Conservation (phyloP, 192 early-diverging fungal genomes). For the Martensiomyces pterosporus region DNA sequence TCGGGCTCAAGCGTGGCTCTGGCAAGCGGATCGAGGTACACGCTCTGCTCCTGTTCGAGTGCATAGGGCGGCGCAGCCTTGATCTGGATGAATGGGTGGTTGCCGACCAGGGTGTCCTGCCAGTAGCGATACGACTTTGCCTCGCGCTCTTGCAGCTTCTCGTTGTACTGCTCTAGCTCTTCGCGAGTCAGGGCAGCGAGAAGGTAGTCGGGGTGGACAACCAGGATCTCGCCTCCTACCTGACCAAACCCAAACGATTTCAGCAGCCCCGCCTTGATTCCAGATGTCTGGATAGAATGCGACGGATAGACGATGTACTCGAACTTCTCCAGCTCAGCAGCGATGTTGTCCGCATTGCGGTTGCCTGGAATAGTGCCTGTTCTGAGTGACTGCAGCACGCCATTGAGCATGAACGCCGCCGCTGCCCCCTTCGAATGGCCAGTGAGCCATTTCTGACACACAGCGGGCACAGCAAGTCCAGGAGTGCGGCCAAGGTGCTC, state of each 20-base stretch:
- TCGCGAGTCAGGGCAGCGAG: conserved; percentile 65
- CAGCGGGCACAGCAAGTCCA: conserved; percentile 73
- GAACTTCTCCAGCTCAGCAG: conserved; percentile 63
- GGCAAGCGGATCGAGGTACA: conserved; percentile 82
- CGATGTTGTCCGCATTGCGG: conserved; percentile 61
- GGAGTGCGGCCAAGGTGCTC: conserved; percentile 79
- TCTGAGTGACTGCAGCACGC: conserved; percentile 77
- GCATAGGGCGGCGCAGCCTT: conserved; percentile 86
- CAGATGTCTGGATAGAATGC: conserved; percentile 82
- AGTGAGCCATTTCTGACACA: conserved; percentile 92
- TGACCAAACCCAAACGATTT: conserved; percentile 96
- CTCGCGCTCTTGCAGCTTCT: conserved; percentile 60
- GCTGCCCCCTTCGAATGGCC: conserved; percentile 93
- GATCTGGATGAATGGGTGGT: conserved; percentile 74
- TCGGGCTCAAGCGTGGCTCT: not conserved
- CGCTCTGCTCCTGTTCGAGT: conserved; percentile 63
- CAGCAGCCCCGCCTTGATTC: conserved; percentile 83
- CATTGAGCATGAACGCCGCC: conserved; percentile 94
- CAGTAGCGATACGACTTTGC: conserved; percentile 77
- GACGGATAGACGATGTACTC: conserved; percentile 84
- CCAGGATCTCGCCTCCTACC: conserved; percentile 82
- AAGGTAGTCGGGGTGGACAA: conserved; percentile 87
- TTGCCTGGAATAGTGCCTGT: conserved; percentile 89
- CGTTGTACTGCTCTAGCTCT: conserved; percentile 69
- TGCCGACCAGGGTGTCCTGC: conserved; percentile 81